Conservation (phyloP, 495 filamentous ascomycete genomes). For the Friedmanniomyces simplex region DNA sequence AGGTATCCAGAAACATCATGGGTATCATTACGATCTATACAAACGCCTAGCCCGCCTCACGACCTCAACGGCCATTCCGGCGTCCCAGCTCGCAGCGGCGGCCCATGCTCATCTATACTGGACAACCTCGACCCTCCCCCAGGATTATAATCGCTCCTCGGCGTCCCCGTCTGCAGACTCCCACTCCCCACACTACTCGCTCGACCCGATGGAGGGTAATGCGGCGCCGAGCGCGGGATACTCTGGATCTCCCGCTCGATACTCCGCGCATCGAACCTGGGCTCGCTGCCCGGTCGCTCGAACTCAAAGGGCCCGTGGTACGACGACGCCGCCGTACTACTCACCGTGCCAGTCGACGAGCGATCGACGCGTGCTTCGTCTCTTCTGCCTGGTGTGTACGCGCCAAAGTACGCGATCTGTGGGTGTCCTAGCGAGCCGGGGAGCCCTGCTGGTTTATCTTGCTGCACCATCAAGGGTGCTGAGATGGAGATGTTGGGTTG, state of each 20-base stretch:
- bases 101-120: not conserved
- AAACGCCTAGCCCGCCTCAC: not conserved
- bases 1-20: not conserved
- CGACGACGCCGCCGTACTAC: not conserved
- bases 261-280: not conserved
- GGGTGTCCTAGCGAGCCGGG: not conserved
- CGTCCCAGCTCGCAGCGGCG: not conserved
- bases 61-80: not conserved
- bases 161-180: not conserved
- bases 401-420: not conserved
- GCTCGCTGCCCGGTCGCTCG: constrained; percentile 4
- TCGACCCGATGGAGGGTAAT: not conserved
- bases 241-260: not conserved
- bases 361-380: not conserved
- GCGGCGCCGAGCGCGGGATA: not conserved
- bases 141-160: not conserved
- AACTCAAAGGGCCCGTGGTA: constrained; percentile 13
- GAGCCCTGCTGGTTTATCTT: not conserved
- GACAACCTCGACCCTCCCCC: not conserved
- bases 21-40: not conserved
- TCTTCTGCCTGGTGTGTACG: not conserved
- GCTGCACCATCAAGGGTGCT: not conserved
- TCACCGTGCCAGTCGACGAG: not conserved
- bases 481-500: not conserved
- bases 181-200: not conserved